Evolutionary conservation across 331 rosid genomes (phyloP), one percentile per base, ranked within the genome.

Genomic region (Quercus lobata): DNA sequence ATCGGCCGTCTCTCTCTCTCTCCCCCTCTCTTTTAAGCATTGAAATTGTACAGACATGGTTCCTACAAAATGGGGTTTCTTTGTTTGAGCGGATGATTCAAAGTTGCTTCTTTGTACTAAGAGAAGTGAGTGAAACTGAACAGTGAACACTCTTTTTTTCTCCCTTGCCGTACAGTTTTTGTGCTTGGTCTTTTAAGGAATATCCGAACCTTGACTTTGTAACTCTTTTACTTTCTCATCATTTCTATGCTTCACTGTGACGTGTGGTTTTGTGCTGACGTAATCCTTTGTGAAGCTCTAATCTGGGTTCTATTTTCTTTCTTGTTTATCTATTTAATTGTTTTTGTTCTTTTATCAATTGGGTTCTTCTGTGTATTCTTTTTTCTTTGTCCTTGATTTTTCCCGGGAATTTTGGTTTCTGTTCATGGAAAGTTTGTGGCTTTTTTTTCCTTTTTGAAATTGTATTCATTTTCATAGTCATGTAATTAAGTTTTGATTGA

Each of bases 61-160:
- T 87, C 90, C 88, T 79, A 85, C 29, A 75, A 70, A 78, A 76
- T 80, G 85, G 94, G 87, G 63, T 79, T 82, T 69, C 74, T 69
- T 34, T 85, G 74, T 73, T 79, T 56, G 75, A 81, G 74, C 71
- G 46, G 76, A 63, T 63, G 56, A 75, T 77, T 83, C 61, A 71
- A 81, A 83, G 79, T 61, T 85, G 74, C 80, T 78, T 17, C 63
- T 81, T 77, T 53, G 65, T 78, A 30, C 74, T 61, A 41, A 41
- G 68, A 49, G 25, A 11, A 66, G 88, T 85, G 57, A 78, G 58
- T 57, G 55, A 19, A 3, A 75, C 58, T 35, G 55, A 10, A 1
- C 69, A 63, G 27, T 76, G 55, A 10, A 1, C 69, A 63, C 34
- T 76, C 76, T 4, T 46, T 65, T 35, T 75, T 77, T 34, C 15